Evolutionary conservation across 768 basidiomycete genomes (phyloP).

Genomic region (Boletus rubropictus): DNA sequence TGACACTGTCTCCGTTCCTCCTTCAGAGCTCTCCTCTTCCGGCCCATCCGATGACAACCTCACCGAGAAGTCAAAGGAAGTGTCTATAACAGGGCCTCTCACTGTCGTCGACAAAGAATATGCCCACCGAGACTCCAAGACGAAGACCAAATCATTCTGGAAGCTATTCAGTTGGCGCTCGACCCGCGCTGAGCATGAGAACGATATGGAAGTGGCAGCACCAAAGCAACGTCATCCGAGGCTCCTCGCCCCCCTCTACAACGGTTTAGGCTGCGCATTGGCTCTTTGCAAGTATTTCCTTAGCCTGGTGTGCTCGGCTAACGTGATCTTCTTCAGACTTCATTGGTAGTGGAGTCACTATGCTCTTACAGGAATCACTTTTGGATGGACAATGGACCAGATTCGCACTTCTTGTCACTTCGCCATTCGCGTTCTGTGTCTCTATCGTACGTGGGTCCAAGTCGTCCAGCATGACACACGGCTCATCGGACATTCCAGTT

Average conservation of each 20-base stretch:
- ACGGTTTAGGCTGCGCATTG: constrained; percentile 62
- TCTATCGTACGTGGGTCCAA: constrained; percentile 49
- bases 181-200: constrained; percentile 32
- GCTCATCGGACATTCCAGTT: constrained; percentile 41
- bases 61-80: constrained; percentile 39
- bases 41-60: constrained; percentile 52
- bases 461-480: not conserved
- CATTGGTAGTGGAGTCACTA: constrained; percentile 52
- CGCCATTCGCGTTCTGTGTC: constrained; percentile 72
- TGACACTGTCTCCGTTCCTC: constrained; percentile 28
- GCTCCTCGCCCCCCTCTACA: constrained; percentile 67
- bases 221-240: constrained; percentile 43
- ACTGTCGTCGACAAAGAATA: constrained; percentile 3
- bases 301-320: not conserved
- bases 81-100: constrained; percentile 11
- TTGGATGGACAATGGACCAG: constrained; percentile 59
- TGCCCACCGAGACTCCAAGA: not conserved
- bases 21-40: constrained; percentile 39
- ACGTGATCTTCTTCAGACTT: constrained; percentile 45
- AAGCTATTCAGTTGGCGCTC: constrained; percentile 42
- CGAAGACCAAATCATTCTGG: constrained; percentile 12
- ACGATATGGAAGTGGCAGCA: constrained; percentile 50
- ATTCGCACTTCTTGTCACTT: constrained; percentile 59
- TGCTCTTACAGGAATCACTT: constrained; percentile 59
- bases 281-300: constrained; percentile 48